These are phyloP conservation scores for Ashbya aceris DNA, from an alignment of 1,139 yeast genomes.

Conservation along the genomic window DNA sequence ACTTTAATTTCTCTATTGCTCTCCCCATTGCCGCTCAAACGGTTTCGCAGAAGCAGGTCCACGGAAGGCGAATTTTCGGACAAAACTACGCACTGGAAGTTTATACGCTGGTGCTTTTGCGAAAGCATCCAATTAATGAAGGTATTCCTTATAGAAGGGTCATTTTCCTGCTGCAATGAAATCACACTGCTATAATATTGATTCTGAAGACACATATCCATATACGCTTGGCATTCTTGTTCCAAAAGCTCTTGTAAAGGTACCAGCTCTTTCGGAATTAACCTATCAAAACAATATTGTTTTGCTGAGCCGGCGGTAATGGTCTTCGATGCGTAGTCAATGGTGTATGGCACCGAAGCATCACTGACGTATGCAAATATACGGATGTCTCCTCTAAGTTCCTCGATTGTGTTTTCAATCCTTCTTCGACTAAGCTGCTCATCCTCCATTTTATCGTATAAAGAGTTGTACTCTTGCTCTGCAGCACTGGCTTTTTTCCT, in stretches of 20 bases:
- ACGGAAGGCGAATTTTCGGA: constrained; percentile 18
- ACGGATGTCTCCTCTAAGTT: constrained; percentile 33
- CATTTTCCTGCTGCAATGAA: constrained; percentile 17
- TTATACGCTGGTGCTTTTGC: constrained; percentile 10
- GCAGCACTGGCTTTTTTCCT: constrained; percentile 14
- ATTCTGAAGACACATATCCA: constrained; percentile 22
- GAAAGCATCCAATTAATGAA: constrained; percentile 12
- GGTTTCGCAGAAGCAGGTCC: constrained; percentile 12
- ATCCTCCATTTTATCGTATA: constrained; percentile 25
- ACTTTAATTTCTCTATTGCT: constrained; percentile 15
- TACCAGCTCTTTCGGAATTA: constrained; percentile 13
- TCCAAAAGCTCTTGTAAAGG: constrained; percentile 15
- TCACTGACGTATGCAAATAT: constrained; percentile 20
- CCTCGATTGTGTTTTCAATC: constrained; percentile 47
- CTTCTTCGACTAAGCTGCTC: constrained; percentile 32
- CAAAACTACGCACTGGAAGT: constrained; percentile 17
- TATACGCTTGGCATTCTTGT: constrained; percentile 22
- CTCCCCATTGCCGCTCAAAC: constrained; percentile 4
- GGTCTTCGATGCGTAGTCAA: constrained; percentile 15
- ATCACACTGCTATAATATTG: constrained; percentile 19
- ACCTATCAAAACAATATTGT: constrained; percentile 10
- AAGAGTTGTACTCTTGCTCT: constrained; percentile 19
- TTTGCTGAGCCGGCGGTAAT: constrained; percentile 5
- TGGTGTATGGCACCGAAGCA: constrained; percentile 5
- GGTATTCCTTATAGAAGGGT: constrained; percentile 10